Base-by-base conservation (phyloP, 495 filamentous ascomycete species). In the Aspergillus cavernicola region DNA sequence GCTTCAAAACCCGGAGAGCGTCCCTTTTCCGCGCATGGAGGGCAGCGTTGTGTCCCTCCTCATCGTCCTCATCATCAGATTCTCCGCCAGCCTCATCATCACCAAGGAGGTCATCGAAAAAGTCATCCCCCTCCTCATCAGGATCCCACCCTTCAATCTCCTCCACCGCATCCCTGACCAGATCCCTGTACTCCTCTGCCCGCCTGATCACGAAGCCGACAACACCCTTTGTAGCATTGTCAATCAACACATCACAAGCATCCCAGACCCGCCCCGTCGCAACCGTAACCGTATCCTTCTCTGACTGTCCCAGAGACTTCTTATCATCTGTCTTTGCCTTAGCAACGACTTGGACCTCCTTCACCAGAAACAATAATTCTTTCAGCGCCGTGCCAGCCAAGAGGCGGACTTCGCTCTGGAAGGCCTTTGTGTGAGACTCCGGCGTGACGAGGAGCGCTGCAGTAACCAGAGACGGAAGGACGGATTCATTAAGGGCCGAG, bases 101-200 rank as follows among this genome's bases (percentile, higher is more conserved):
- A 29, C 65, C 67, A 31, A 69, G 52, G 15, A 71, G 29, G 18
- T 76, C 78, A 51, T 77, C 76, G 5, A 70, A 74, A 24, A 76
- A 80, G 1, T 77, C 72, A 64, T 82, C 80, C 11, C 77, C 76
- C 16, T n/a, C n/a, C n/a, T 76, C 75, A 56, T 85, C 83, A n/a
- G 85, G 85, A 43, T 85, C 83, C 86, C 90, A 96, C 59, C 89
- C 87, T 54, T 89, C 88, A 55, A 96, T 68, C 68, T 96, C 91
- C 57, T 85, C 79, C 23, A 93, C 75, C 0, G 90, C 86, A 72
- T 96, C 91, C 53, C 86, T 78, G 12, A 96, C 66, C 10, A 88
- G 78, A 56, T 86, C 86, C 44, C 82, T 73, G 58, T 83, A 87
- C 53, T 85, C 73, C 59, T 86, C 81, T 13, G 80, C 82, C 56